Conservation (phyloP, 805 yeast genomes). For the Metschnikowia orientalis region DNA sequence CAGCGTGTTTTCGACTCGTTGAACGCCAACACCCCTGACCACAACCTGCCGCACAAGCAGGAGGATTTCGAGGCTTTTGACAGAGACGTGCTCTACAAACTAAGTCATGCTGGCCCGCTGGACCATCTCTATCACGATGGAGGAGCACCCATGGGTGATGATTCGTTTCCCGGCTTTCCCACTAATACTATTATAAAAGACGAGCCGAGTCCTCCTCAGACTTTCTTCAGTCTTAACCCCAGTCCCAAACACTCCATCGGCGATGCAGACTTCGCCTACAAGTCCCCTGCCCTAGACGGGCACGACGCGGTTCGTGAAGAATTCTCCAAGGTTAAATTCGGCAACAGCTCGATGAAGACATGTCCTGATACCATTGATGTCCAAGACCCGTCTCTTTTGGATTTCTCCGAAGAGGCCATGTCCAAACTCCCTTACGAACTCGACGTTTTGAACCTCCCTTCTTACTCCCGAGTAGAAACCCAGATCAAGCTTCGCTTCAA, state of each 20-base stretch:
- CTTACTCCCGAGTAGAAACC: slow-evolving; percentile 88
- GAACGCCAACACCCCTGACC: slow-evolving; percentile 19
- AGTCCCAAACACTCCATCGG: slow-evolving; percentile 17
- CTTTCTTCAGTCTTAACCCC: slow-evolving; percentile 16
- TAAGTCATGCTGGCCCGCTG: slow-evolving; percentile 3
- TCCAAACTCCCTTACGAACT: slow-evolving; percentile 45
- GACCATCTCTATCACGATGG: slow-evolving; percentile 1
- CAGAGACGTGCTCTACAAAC: slow-evolving; percentile 7
- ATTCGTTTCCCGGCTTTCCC: background rate
- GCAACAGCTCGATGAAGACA: slow-evolving; percentile 38
- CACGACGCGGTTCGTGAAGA: slow-evolving; percentile 47
- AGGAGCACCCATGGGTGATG: background rate
- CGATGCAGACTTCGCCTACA: slow-evolving; percentile 12
- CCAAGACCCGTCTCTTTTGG: slow-evolving; percentile 32
- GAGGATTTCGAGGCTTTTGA: slow-evolving; percentile 7
- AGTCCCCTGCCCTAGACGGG: slow-evolving; percentile 18
- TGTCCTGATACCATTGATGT: slow-evolving; percentile 30
- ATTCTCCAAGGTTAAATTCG: slow-evolving; percentile 51
- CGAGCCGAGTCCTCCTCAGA: slow-evolving; percentile 19
- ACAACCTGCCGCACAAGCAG: slow-evolving; percentile 1
- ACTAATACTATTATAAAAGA: slow-evolving; percentile 18
- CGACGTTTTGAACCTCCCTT: slow-evolving; percentile 61
- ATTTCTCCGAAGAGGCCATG: slow-evolving; percentile 35
- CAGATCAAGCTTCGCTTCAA: slow-evolving; percentile 76
- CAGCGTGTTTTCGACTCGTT: slow-evolving; percentile 45